Conservation (phyloP, 179 eudicot species). For the Nepenthes alata region DNA sequence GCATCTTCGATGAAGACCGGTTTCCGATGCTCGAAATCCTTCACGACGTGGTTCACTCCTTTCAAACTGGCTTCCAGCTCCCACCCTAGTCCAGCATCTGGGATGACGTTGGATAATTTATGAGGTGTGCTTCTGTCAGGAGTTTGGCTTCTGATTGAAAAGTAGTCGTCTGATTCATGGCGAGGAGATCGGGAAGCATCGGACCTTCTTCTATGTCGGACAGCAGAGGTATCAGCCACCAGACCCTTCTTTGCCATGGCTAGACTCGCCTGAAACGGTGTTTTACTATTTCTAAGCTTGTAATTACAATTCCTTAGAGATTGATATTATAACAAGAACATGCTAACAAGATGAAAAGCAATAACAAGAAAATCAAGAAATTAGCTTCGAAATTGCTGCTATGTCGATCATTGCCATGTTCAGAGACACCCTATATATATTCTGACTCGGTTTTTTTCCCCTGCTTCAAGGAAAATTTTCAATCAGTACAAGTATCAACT, state of each 20-base stretch:
- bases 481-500: no score
- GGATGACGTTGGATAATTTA: slow-evolving; percentile 25
- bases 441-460: no score
- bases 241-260: slow-evolving; percentile 45
- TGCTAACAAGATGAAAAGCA: no score
- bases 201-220: slow-evolving; percentile 26
- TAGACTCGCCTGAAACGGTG: slow-evolving; percentile 45
- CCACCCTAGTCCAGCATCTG: slow-evolving; percentile 19
- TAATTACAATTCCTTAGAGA: no score
- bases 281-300: not conserved
- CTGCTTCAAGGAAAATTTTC: no score
- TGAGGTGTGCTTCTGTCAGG: slow-evolving; percentile 37
- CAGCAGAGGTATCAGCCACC: slow-evolving; percentile 23
- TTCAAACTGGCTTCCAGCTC: slow-evolving; percentile 26
- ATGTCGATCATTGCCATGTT: no score
- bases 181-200: slow-evolving; percentile 37
- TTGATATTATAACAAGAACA: no score
- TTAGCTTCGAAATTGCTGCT: no score
- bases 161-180: slow-evolving; percentile 29
- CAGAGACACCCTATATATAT: no score
- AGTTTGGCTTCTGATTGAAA: slow-evolving; percentile 24
- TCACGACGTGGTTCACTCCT: slow-evolving; percentile 23
- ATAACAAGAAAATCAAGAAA: no score
- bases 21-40: slow-evolving; percentile 50
- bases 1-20: slow-evolving; percentile 33